Evolutionary conservation across 108 stramenopile species (phyloP).

Genomic region (Epithemia pelagica): DNA sequence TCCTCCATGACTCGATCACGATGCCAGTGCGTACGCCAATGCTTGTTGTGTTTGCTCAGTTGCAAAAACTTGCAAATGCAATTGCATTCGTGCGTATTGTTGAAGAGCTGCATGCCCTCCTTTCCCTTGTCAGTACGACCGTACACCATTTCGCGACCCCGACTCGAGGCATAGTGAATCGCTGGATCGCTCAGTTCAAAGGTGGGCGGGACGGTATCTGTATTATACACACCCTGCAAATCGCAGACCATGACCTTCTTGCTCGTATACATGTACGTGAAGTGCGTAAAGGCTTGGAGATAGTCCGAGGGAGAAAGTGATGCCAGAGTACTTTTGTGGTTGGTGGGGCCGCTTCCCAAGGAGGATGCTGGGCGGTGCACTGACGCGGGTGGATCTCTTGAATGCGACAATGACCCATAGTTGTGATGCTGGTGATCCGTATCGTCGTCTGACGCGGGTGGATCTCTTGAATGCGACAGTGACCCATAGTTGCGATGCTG

Average conservation of each 20-base stretch:
- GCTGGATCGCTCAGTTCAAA: conserved; percentile 63
- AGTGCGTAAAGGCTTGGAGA: conserved; percentile 46
- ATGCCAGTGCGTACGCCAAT: conserved; percentile 32
- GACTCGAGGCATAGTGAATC: conserved; percentile 42
- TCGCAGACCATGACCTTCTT: conserved; percentile 46
- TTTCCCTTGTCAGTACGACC: conserved; percentile 53
- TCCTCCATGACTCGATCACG: too few species aligned
- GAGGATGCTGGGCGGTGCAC: too few species aligned
- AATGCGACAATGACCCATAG: too few species aligned
- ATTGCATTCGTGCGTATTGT: conserved; percentile 46
- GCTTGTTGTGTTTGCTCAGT: conserved; percentile 34
- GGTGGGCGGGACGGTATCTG: conserved; percentile 35
- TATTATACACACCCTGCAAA: conserved; percentile 54
- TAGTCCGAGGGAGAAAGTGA: conserved; percentile 55
- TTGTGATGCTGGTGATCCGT: too few species aligned
- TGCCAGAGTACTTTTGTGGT: too few species aligned
- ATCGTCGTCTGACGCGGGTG: too few species aligned
- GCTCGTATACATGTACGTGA: conserved; percentile 41
- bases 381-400: too few species aligned
- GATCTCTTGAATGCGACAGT: too few species aligned
- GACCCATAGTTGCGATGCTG: too few species aligned
- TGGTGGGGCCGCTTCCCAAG: too few species aligned
- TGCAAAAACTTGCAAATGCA: conserved; percentile 42
- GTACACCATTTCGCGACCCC: conserved; percentile 34
- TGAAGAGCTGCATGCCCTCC: conserved; percentile 37